Percentiles rank a stretch among this genome's conserved stretches.
Evolutionary conservation across 441 rosid genomes (phyloP).

Genomic region (Hypseocharis bilobata): DNA sequence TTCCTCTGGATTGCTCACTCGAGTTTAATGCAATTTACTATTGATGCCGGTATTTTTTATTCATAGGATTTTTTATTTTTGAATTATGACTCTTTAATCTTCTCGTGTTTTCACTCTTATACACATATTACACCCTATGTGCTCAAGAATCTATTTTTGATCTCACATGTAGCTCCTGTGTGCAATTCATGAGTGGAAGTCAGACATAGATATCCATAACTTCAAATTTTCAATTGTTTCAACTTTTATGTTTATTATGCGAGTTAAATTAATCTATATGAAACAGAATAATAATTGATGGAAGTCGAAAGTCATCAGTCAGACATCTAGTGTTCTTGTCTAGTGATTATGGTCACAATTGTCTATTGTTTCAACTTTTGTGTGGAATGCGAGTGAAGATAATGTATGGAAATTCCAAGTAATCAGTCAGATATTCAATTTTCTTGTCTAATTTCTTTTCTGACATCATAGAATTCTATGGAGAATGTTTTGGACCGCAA

Average conservation of each 20-base stretch:
- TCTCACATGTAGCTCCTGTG: not conserved
- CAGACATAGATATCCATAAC: not conserved
- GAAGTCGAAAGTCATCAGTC: not conserved
- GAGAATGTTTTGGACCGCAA: not conserved
- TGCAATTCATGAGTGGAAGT: not conserved
- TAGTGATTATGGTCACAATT: not conserved
- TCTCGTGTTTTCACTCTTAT: not conserved
- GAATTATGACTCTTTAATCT: not conserved
- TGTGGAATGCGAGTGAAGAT: not conserved
- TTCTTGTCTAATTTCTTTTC: not conserved
- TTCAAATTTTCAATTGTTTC: not conserved
- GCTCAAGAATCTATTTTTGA: not conserved
- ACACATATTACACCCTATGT: not conserved
- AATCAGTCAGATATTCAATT: not conserved
- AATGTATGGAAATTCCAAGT: not conserved
- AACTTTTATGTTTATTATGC: not conserved
- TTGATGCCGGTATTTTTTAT: not conserved
- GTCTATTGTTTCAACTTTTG: not conserved
- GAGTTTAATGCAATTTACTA: not conserved
- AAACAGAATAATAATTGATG: not conserved
- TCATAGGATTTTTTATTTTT: not conserved
- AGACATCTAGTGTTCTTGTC: not conserved
- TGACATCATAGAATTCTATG: not conserved
- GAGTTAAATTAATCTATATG: not conserved
- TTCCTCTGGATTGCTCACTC: not conserved